Conservation (phyloP, 768 basidiomycete species). For the Lactifluus echinatus region DNA sequence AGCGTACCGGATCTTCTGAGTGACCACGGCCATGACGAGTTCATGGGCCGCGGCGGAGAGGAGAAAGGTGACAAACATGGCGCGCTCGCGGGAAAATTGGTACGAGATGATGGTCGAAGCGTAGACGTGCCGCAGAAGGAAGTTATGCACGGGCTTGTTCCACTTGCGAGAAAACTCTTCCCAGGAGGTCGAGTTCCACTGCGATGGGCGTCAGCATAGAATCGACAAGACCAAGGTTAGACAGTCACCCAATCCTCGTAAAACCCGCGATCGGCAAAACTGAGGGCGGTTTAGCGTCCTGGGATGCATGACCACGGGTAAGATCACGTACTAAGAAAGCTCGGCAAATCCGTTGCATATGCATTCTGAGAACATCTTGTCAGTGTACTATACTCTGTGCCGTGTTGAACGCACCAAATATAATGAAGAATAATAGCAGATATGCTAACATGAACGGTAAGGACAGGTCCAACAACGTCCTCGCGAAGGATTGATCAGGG, state of each 20-base stretch:
- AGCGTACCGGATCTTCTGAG: slow-evolving; percentile 79
- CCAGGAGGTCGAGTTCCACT: slow-evolving; percentile 97
- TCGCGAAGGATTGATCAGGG: slow-evolving; percentile 60
- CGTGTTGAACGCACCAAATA: slow-evolving; percentile 50
- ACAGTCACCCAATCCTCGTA: slow-evolving; percentile 86
- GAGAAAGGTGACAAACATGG: slow-evolving; percentile 89
- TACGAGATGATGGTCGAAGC: slow-evolving; percentile 77
- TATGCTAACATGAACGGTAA: slow-evolving; percentile 93
- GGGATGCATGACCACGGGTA: not conserved
- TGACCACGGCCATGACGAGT: slow-evolving; percentile 93
- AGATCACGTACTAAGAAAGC: slow-evolving; percentile 59
- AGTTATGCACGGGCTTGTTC: slow-evolving; percentile 95
- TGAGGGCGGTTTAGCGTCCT: slow-evolving; percentile 24
- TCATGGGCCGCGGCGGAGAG: slow-evolving; percentile 88
- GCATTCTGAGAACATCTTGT: slow-evolving; percentile 51
- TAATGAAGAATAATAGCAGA: slow-evolving; percentile 76
- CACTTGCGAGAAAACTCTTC: slow-evolving; percentile 97
- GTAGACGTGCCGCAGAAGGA: slow-evolving; percentile 92
- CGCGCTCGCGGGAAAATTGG: slow-evolving; percentile 63
- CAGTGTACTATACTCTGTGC: not conserved
- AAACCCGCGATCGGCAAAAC: slow-evolving; percentile 95
- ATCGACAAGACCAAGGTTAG: not conserved
- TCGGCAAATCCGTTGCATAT: slow-evolving; percentile 97
- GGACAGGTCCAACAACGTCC: slow-evolving; percentile 75
- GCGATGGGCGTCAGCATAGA: slow-evolving; percentile 14